Base-by-base conservation (phyloP, 768 basidiomycete species). In the Trichaptum fuscoviolaceum region DNA sequence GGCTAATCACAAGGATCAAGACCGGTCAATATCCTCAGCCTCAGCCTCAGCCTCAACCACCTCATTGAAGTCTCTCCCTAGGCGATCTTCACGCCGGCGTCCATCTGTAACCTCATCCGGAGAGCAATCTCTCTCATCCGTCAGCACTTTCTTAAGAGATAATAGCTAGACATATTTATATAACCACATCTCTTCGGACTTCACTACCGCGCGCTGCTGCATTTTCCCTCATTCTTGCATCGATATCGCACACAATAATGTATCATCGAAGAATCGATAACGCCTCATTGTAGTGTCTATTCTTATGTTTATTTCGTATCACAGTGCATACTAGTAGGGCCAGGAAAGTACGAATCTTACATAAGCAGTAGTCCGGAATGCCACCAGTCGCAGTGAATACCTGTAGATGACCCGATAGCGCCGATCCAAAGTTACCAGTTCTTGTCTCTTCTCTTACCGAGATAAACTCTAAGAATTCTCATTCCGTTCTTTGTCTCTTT, bases 71-170 rank as follows among this genome's bases (percentile, higher is more conserved):
- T 30, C 36, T 58, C 64, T 57, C 23, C 30, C 35, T 57, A 57
- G 52, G 57, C 63, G 57, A n/a, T 26, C 25, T 12, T 24, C 12
- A 26, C 59, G 24, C 18, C 24, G 34, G 9, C 34, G 18, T 24
- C 4, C 10, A n/a, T 30, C 62, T 57, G 23, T 59, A 17, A 18
- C 64, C 18, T 26, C 35, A 58, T 57, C 42, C 3, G 63, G 52
- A 0, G 69, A 70, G 27, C 20, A 36, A 23, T 36, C 25, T 67
- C 12, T 20, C 57, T 73, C n/a, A 72, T 75, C 9, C 63, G 64
- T 7, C 77, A 78, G 26, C 76, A 78, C 65, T 73, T 74, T 66
- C 68, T 78, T 58, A 73, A 70, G 1, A 75, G 76, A 17, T 74
- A 72, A 52, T 20, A 15, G 42, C 42, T 52, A 52, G 42, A 52